These are phyloP conservation scores for Xylaria sp. DNA, from an alignment of 2,329 filamentous ascomycete genomes.

Conservation along the genomic window DNA sequence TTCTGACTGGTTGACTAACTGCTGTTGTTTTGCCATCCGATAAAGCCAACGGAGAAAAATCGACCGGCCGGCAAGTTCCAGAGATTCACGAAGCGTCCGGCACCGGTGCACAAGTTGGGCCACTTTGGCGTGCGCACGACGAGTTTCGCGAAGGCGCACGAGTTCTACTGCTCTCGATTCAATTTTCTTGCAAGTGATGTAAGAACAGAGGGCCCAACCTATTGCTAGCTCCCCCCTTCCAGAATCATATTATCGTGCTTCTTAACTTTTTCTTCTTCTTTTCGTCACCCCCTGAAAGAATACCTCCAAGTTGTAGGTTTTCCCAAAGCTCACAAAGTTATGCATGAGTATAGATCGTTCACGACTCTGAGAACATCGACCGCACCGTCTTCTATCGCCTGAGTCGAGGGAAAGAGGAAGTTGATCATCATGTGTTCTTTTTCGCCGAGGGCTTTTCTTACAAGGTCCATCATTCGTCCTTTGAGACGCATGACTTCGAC, in stretches of 20 bases:
- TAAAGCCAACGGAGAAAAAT: conserved; percentile 58
- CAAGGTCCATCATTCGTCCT: conserved; percentile 74
- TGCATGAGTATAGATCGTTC: conserved; percentile 49
- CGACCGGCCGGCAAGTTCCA: conserved; percentile 60
- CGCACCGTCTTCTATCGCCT: conserved; percentile 59
- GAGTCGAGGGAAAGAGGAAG: conserved; percentile 55
- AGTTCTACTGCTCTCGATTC: conserved; percentile 62
- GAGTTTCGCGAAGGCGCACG: conserved; percentile 58
- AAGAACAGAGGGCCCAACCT: conserved; percentile 29
- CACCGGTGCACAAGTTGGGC: conserved; percentile 63
- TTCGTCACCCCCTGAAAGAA: background rate
- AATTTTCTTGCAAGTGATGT: conserved; percentile 64
- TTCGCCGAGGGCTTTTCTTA: conserved; percentile 57
- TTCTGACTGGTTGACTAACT: conserved; percentile 14
- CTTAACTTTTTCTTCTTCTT: background rate
- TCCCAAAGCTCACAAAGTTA: conserved; percentile 3
- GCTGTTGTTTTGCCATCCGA: background rate
- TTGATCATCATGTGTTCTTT: conserved; percentile 64
- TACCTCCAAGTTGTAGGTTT: background rate
- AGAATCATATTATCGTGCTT: background rate
- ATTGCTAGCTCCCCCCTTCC: background rate
- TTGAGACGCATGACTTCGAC: conserved; percentile 78
- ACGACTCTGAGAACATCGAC: conserved; percentile 52
- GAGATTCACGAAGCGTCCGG: conserved; percentile 62
- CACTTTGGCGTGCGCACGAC: conserved; percentile 66